These are phyloP conservation scores for Clonostachys solani DNA, from an alignment of 2,329 filamentous ascomycete species.

Conservation along the genomic window DNA sequence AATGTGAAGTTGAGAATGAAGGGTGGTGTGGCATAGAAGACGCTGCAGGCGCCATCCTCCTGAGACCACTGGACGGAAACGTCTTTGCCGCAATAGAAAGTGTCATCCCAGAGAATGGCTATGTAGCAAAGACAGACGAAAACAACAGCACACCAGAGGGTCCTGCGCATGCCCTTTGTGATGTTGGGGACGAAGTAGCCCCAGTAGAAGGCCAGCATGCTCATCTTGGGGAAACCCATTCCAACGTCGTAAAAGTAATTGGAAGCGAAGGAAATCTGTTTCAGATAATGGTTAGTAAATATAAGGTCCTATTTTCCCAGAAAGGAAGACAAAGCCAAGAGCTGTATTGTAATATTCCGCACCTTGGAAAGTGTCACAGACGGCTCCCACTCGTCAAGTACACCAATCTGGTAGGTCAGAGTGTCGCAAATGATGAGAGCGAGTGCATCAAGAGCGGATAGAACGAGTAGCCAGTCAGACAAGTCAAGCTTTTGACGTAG, in stretches of 20 bases:
- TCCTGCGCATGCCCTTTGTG: slow-evolving; percentile 17
- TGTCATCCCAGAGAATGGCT: slow-evolving; percentile 23
- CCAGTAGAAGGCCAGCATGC: slow-evolving; percentile 29
- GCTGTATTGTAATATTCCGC: neutral
- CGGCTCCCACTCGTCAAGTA: slow-evolving; percentile 18
- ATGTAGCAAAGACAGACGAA: slow-evolving; percentile 22
- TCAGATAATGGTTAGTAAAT: neutral
- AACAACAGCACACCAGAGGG: slow-evolving; percentile 19
- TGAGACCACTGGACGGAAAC: slow-evolving; percentile 27
- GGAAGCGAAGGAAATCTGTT: slow-evolving; percentile 24
- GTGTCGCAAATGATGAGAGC: slow-evolving; percentile 26
- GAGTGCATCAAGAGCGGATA: slow-evolving; percentile 20
- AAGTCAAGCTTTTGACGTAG: slow-evolving; percentile 18
- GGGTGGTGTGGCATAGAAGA: slow-evolving; percentile 23
- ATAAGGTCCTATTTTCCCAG: no score
- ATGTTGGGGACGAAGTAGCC: slow-evolving; percentile 19
- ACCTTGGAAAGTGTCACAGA: slow-evolving; percentile 24
- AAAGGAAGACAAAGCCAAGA: neutral
- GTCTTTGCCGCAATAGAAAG: slow-evolving; percentile 24
- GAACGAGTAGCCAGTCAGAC: slow-evolving; percentile 19
- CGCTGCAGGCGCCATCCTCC: slow-evolving; percentile 26
- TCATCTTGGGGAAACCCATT: slow-evolving; percentile 27
- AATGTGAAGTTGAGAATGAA: slow-evolving; percentile 27
- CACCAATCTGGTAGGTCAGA: slow-evolving; percentile 20
- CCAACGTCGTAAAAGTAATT: slow-evolving; percentile 30